Conservation (phyloP, 495 filamentous ascomycete species). For the Aspergillus nanangensis region DNA sequence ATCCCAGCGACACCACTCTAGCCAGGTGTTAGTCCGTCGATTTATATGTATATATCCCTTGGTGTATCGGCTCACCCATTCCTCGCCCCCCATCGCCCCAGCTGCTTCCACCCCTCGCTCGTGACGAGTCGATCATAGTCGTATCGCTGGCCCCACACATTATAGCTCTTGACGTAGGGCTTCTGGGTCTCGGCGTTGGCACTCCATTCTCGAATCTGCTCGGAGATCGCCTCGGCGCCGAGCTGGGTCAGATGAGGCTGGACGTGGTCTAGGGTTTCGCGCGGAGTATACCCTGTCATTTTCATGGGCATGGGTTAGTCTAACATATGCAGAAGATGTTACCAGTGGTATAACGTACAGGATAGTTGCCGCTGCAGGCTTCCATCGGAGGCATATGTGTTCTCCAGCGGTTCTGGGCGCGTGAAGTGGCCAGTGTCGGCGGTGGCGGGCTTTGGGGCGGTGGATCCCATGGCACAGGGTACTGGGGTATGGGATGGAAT, state of each 20-base stretch:
- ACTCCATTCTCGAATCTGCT: conserved; percentile 28
- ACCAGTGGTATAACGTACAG: conserved; percentile 16
- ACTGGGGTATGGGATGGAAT: too few relatives aligned
- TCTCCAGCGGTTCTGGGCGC: conserved; percentile 20
- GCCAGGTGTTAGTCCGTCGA: too few relatives aligned
- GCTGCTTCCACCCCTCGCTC: conserved; percentile 38
- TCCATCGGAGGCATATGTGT: conserved; percentile 29
- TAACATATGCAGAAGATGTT: too few relatives aligned
- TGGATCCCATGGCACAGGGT: neutral
- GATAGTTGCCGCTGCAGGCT: conserved; percentile 21
- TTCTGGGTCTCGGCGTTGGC: conserved; percentile 32
- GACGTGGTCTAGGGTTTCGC: conserved; percentile 11
- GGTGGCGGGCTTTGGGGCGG: conserved; percentile 32
- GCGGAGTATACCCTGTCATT: conserved; percentile 27
- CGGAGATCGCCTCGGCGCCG: conserved; percentile 30
- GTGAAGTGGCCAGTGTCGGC: conserved; percentile 31
- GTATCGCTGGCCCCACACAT: conserved; percentile 36
- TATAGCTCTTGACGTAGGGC: conserved; percentile 33
- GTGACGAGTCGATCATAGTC: conserved; percentile 36
- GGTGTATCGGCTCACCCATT: conserved; percentile 24
- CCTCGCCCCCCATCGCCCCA: conserved; percentile 32
- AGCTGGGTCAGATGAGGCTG: conserved; percentile 21
- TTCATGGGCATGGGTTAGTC: too few relatives aligned
- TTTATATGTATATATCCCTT: too few relatives aligned
- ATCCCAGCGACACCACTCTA: conserved; percentile 39